Percentiles rank a stretch among this genome's conserved stretches.
Conservation (phyloP, 139 green algal species). For the Parachlorella kessleri region DNA sequence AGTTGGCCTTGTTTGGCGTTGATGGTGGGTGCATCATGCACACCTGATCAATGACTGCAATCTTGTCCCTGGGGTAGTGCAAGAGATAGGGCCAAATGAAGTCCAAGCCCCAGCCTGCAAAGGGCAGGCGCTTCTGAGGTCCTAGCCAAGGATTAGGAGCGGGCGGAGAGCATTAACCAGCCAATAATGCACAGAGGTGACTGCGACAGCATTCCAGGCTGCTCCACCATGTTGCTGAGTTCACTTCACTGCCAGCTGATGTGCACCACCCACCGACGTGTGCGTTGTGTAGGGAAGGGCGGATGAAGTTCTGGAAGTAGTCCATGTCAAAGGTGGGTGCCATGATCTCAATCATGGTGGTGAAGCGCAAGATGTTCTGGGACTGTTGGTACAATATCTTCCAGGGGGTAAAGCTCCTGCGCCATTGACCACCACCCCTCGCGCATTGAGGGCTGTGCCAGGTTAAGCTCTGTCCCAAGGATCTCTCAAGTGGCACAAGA, state of each 20-base stretch:
- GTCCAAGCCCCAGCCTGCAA: slow-evolving; percentile 43
- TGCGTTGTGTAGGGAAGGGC: slow-evolving; percentile 29
- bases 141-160: too few species aligned
- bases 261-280: slow-evolving; percentile 6
- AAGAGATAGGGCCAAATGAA: slow-evolving; percentile 51
- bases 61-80: slow-evolving; percentile 28
- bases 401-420: slow-evolving; percentile 6
- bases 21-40: slow-evolving; percentile 37
- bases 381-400: not conserved
- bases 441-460: too few species aligned
- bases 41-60: slow-evolving; percentile 48
- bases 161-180: too few species aligned
- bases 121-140: not conserved
- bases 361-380: slow-evolving; percentile 21
- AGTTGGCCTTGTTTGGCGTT: slow-evolving; percentile 2
- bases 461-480: too few species aligned
- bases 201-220: too few species aligned
- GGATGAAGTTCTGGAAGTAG: slow-evolving; percentile 34
- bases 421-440: too few species aligned
- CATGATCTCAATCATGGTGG: slow-evolving; percentile 51
- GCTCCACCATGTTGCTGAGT: not conserved
- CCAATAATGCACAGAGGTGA: too few species aligned
- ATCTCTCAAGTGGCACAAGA: too few species aligned
- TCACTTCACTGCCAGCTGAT: not conserved
- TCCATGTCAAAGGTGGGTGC: slow-evolving; percentile 40